Percentiles rank a stretch among this genome's conserved stretches.
Evolutionary conservation across 164 flowering plant species (phyloP).

Genomic region (Buxus sempervirens): DNA sequence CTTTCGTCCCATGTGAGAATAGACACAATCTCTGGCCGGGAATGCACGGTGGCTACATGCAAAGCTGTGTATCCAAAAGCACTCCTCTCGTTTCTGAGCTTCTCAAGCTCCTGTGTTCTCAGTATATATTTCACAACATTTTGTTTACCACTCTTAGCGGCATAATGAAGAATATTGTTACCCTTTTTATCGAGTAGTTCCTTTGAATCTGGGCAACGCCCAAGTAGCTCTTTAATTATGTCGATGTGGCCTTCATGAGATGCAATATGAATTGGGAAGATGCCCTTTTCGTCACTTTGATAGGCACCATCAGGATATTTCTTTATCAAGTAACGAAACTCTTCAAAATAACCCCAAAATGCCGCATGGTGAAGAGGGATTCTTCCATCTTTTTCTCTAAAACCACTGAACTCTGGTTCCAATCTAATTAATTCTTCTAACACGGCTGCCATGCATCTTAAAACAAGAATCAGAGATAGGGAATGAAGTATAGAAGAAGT

Average conservation of each 20-base stretch:
- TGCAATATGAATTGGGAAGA: constrained; percentile 24
- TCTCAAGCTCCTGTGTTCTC: constrained; percentile 4
- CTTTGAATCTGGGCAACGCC: constrained; percentile 12
- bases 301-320: not conserved
- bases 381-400: constrained; percentile 8
- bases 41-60: constrained; percentile 22
- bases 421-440: not conserved
- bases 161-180: constrained; percentile 28
- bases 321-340: constrained; percentile 6
- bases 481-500: no score
- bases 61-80: constrained; percentile 24
- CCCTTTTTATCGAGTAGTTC: constrained; percentile 11
- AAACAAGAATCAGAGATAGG: no score
- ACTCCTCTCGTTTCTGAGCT: constrained; percentile 26
- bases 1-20: constrained; percentile 20
- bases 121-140: constrained; percentile 17
- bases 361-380: constrained; percentile 27
- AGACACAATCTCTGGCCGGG: constrained; percentile 19
- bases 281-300: constrained; percentile 17
- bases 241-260: constrained; percentile 16
- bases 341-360: constrained; percentile 6
- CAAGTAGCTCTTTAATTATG: constrained; percentile 16
- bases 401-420: not conserved
- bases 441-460: not conserved
- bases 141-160: constrained; percentile 18